Evolutionary conservation across 1,284 basidiomycete genomes (phyloP).

Genomic region (Puccinia triticina): DNA sequence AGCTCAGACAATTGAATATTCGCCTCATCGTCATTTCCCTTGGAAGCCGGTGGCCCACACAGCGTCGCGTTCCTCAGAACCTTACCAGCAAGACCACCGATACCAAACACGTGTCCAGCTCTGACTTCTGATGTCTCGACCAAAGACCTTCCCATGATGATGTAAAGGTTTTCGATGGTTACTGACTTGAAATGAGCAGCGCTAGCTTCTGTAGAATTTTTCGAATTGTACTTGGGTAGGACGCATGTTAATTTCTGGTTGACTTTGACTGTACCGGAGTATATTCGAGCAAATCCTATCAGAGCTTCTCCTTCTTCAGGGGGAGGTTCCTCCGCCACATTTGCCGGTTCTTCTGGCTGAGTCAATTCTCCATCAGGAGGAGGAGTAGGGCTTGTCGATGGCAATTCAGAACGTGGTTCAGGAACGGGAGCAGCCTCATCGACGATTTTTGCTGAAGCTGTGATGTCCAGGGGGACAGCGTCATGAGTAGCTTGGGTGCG

Average conservation of each 20-base stretch:
- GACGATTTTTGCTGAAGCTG: conserved; percentile 57
- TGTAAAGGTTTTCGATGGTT: conserved; percentile 77
- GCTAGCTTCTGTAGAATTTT: conserved; percentile 68
- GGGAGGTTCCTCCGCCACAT: conserved; percentile 53
- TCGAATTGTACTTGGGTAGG: conserved; percentile 84
- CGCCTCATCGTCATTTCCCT: conserved; percentile 43
- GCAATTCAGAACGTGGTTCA: conserved; percentile 35
- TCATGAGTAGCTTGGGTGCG: conserved; percentile 59
- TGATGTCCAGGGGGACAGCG: conserved; percentile 51
- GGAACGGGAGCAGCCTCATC: conserved; percentile 6
- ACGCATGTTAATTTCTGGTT: conserved; percentile 74
- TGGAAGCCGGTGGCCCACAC: conserved; percentile 68
- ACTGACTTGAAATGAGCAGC: conserved; percentile 70
- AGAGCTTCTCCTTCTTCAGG: conserved; percentile 67
- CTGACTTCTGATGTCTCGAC: conserved; percentile 78
- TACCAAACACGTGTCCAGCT: conserved; percentile 96
- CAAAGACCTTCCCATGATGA: conserved; percentile 97
- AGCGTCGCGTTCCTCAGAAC: conserved; percentile 90
- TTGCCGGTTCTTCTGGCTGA: conserved; percentile 5
- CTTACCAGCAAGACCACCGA: conserved; percentile 84
- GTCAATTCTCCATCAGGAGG: conserved; percentile 48
- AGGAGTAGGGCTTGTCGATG: conserved; percentile 33
- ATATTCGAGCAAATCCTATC: conserved; percentile 89
- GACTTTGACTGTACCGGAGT: conserved; percentile 78
- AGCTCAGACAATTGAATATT: conserved; percentile 58